These are phyloP conservation scores for Suillus paluster DNA, from an alignment of 768 basidiomycete genomes.

Conservation along the genomic window DNA sequence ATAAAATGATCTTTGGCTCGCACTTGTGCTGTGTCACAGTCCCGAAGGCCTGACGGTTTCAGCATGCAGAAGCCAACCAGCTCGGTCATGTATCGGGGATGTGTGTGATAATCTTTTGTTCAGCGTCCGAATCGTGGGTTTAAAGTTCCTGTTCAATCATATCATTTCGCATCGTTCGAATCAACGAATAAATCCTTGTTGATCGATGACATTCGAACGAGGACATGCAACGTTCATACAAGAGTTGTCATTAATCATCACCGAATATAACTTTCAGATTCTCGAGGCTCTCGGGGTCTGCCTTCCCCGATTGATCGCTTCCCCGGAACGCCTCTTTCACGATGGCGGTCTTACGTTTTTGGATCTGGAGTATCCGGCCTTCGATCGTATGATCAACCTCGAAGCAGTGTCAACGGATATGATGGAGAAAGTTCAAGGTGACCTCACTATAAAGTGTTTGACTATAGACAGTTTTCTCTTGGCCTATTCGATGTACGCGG, in stretches of 20 bases:
- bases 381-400: constrained; percentile 80
- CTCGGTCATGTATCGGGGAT: not conserved
- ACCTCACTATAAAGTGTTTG: constrained; percentile 78
- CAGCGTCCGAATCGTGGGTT: not conserved
- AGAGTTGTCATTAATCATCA: constrained; percentile 27
- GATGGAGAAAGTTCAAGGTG: not conserved
- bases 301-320: constrained; percentile 44
- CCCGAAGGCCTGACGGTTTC: too few relatives aligned
- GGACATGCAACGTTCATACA: not conserved
- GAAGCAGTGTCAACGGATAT: constrained; percentile 1
- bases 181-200: not conserved
- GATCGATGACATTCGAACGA: not conserved
- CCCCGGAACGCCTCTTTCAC: constrained; percentile 83
- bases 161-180: not conserved
- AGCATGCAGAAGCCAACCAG: not conserved
- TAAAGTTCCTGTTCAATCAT: not conserved
- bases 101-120: not conserved
- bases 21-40: not conserved
- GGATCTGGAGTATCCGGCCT: constrained; percentile 78
- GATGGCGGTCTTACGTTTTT: constrained; percentile 86
- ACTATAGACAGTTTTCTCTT: constrained; percentile 83
- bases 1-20: too few relatives aligned
- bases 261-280: constrained; percentile 85
- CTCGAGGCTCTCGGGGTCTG: constrained; percentile 74
- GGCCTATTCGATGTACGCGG: constrained; percentile 84